These are phyloP conservation scores for Calycina marina DNA, from an alignment of 2,329 filamentous ascomycete genomes.

Conservation along the genomic window DNA sequence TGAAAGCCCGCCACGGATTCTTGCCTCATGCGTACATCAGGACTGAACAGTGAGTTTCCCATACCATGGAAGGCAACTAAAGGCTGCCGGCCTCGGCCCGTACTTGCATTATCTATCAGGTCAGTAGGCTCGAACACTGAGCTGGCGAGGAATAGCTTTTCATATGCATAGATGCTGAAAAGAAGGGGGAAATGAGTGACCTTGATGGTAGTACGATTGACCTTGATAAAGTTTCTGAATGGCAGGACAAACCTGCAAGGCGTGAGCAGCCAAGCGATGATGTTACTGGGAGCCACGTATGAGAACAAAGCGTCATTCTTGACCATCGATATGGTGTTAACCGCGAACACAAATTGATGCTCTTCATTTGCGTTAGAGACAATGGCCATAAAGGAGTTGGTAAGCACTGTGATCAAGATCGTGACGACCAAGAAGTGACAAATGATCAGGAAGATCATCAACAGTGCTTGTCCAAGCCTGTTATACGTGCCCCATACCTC, in stretches of 20 bases:
- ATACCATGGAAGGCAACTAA: constrained; percentile 40
- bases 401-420: constrained; percentile 88
- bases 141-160: constrained; percentile 62
- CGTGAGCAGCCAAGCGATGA: constrained; percentile 79
- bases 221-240: constrained; percentile 64
- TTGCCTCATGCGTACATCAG: constrained; percentile 57
- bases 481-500: constrained; percentile 68
- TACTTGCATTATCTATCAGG: constrained; percentile 55
- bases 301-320: constrained; percentile 96
- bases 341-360: constrained; percentile 83
- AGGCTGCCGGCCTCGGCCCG: constrained; percentile 34
- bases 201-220: constrained; percentile 89
- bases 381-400: constrained; percentile 91
- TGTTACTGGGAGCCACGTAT: constrained; percentile 81
- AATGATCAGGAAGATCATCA: constrained; percentile 79
- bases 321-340: constrained; percentile 96
- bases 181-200: constrained; percentile 77
- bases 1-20: constrained; percentile 80
- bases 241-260: constrained; percentile 70
- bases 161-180: constrained; percentile 77
- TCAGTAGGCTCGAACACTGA: constrained; percentile 73
- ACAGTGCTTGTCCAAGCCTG: constrained; percentile 56
- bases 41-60: constrained; percentile 53
- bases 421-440: constrained; percentile 93
- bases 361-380: constrained; percentile 88